These are phyloP conservation scores for Canavalia gladiata DNA, from an alignment of 306 rosid genomes.

Conservation along the genomic window DNA sequence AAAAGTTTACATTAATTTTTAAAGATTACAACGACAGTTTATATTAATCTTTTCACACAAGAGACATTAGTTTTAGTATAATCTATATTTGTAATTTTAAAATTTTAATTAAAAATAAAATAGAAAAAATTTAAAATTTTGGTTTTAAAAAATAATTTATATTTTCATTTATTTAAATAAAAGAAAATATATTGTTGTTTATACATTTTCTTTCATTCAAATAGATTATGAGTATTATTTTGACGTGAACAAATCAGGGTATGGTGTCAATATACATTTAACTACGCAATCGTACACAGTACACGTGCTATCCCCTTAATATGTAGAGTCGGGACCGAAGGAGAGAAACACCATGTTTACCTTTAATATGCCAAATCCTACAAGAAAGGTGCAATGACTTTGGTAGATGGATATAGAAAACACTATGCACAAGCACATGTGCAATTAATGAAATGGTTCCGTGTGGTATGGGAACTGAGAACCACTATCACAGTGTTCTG, in stretches of 20 bases:
- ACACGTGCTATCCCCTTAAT: neutral
- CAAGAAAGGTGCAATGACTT: neutral
- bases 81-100: too few relatives aligned
- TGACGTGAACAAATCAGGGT: neutral
- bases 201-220: too few relatives aligned
- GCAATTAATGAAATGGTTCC: neutral
- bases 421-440: neutral
- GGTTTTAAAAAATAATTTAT: too few relatives aligned
- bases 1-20: too few relatives aligned
- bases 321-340: neutral
- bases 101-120: too few relatives aligned
- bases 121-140: too few relatives aligned
- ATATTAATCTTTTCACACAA: too few relatives aligned
- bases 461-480: neutral
- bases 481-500: neutral
- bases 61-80: too few relatives aligned
- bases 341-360: neutral
- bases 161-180: too few relatives aligned
- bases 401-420: constrained; percentile 1
- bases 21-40: too few relatives aligned
- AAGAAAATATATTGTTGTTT: too few relatives aligned
- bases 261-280: neutral
- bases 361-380: too few relatives aligned
- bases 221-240: neutral
- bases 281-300: neutral